These are phyloP conservation scores for Solanum virginianum DNA, from an alignment of 257 asterid species.

Conservation along the genomic window DNA sequence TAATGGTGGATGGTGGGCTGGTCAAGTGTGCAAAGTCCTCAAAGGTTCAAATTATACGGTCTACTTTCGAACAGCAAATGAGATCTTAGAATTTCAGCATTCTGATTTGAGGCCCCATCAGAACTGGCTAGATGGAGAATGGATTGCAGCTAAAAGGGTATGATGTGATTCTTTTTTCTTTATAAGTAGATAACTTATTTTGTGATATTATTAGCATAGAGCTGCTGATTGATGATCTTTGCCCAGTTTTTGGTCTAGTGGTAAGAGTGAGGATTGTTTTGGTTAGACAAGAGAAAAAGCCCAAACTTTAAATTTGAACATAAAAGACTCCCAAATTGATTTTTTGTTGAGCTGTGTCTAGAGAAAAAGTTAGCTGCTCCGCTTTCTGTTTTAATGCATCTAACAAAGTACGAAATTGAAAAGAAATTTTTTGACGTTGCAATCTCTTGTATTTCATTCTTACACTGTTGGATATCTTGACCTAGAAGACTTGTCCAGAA, in stretches of 20 bases:
- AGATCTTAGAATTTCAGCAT: conserved; percentile 35
- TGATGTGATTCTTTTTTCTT: not conserved
- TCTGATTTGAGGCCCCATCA: conserved; percentile 51
- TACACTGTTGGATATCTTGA: not conserved
- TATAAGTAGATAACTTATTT: not conserved
- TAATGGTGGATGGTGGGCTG: conserved; percentile 49
- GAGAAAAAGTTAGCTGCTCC: not conserved
- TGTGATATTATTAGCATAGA: not conserved
- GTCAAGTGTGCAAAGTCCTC: conserved; percentile 24
- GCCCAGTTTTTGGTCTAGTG: not conserved
- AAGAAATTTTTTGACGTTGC: not conserved
- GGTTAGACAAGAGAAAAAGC: not conserved
- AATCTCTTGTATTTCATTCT: not conserved
- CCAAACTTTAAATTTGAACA: not conserved
- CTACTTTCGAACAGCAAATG: conserved; percentile 16
- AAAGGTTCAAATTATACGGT: conserved; percentile 22
- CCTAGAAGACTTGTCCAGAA: not conserved
- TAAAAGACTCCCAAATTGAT: not conserved
- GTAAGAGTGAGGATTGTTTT: not conserved
- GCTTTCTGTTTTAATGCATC: not conserved
- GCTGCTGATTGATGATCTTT: not conserved
- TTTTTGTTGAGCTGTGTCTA: not conserved
- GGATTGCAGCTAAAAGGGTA: conserved; percentile 30
- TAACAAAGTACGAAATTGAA: not conserved
- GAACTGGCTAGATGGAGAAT: conserved; percentile 37